A percentile compares a stretch with the other conserved stretches of the same genome.
phyloP scores from a whole-genome alignment of 2,329 filamentous ascomycete genomes.

The Botrytis medusae region DNA sequence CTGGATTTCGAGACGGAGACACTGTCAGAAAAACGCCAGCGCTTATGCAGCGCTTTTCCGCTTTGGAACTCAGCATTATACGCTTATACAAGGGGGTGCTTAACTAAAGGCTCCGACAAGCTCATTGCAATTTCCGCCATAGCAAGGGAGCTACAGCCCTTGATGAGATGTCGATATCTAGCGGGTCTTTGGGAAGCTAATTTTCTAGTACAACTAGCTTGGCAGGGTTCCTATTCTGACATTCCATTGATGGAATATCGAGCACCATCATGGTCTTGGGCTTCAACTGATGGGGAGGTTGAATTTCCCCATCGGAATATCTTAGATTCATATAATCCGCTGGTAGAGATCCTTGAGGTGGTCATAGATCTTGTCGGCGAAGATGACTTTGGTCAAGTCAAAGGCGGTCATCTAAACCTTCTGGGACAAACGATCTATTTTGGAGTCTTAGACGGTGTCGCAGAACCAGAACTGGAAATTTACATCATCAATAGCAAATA shows the following conservation, averaged over 20 bases:
- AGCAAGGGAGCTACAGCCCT: neutral
- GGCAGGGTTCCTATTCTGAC: accelerated
- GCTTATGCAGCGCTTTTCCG: accelerated
- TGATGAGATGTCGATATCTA: neutral
- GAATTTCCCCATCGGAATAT: accelerated
- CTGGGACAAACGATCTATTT: neutral
- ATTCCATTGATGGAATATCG: neutral
- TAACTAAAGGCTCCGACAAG: neutral
- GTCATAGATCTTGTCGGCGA: neutral
- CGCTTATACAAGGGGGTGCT: accelerated
- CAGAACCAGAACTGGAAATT: no score
- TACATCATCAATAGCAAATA: no score
- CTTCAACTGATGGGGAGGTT: neutral
- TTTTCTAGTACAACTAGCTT: neutral
- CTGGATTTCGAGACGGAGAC: accelerated
- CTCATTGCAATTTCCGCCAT: neutral
- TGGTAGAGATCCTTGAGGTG: neutral
- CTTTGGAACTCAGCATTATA: accelerated
- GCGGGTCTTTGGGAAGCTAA: neutral
- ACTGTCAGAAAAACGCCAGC: accelerated
- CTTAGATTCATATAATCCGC: neutral
- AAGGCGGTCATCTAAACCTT: neutral
- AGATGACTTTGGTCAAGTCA: neutral
- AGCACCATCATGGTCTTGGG: constrained; percentile 1
- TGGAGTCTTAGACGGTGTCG: neutral